These are phyloP conservation scores for Voacanga thouarsii DNA, from an alignment of 257 asterid genomes.

Conservation along the genomic window DNA sequence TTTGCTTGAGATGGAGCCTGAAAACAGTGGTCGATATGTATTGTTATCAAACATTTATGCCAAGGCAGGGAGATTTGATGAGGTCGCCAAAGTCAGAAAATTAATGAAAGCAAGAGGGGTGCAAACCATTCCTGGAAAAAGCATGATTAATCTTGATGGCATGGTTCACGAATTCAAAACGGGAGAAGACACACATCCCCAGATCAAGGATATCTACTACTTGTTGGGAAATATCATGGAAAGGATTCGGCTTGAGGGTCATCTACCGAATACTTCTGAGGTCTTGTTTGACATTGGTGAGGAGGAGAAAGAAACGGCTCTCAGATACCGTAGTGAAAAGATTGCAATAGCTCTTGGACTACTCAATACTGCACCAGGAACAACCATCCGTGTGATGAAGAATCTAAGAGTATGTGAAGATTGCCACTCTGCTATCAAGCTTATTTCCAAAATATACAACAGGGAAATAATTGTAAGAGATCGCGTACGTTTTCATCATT, in stretches of 20 bases:
- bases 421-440: slow-evolving; percentile 26
- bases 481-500: slow-evolving; percentile 21
- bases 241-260: slow-evolving; percentile 24
- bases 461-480: slow-evolving; percentile 28
- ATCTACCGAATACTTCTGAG: slow-evolving; percentile 12
- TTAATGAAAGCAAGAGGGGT: slow-evolving; percentile 51
- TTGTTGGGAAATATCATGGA: slow-evolving; percentile 33
- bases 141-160: slow-evolving; percentile 35
- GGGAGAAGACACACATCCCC: slow-evolving; percentile 42
- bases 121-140: slow-evolving; percentile 30
- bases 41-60: slow-evolving; percentile 54
- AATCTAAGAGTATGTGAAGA: slow-evolving; percentile 29
- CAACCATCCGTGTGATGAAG: slow-evolving; percentile 24
- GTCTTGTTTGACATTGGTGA: slow-evolving; percentile 21
- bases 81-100: slow-evolving; percentile 29
- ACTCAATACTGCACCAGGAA: slow-evolving; percentile 10
- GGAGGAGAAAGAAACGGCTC: slow-evolving; percentile 22
- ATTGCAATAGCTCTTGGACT: slow-evolving; percentile 28
- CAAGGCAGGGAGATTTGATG: slow-evolving; percentile 47
- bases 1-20: slow-evolving; percentile 45
- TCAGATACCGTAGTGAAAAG: slow-evolving; percentile 30
- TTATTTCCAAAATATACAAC: slow-evolving; percentile 20
- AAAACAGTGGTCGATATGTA: slow-evolving; percentile 42
- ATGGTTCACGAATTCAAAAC: slow-evolving; percentile 41
- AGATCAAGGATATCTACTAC: slow-evolving; percentile 15